Evolutionary conservation across 805 yeast genomes (phyloP).

Genomic region (Phaffomyces opuntiae): DNA sequence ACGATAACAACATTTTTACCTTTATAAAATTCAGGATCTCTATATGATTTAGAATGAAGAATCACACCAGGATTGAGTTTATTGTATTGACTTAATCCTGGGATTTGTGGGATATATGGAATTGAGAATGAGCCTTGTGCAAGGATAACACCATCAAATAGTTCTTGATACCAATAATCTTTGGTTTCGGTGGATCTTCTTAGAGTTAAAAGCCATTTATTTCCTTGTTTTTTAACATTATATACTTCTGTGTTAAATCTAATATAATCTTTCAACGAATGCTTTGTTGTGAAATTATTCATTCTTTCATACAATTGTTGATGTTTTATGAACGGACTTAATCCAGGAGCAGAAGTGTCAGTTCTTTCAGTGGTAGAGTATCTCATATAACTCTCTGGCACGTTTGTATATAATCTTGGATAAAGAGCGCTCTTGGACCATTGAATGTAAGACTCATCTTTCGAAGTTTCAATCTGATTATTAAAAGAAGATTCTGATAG

Average conservation of each 20-base stretch:
- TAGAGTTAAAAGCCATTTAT: conserved; percentile 33
- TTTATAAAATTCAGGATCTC: conserved; percentile 32
- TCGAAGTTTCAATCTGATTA: conserved; percentile 12
- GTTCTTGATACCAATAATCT: conserved; percentile 38
- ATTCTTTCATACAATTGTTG: conserved; percentile 28
- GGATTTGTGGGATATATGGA: conserved; percentile 46
- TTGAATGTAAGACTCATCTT: conserved; percentile 26
- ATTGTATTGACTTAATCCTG: conserved; percentile 40
- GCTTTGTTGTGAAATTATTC: conserved; percentile 21
- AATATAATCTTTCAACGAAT: conserved; percentile 27
- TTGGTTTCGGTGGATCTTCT: conserved; percentile 11
- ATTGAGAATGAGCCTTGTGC: conserved; percentile 54
- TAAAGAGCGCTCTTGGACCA: conserved; percentile 32
- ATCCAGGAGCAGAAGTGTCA: conserved; percentile 11
- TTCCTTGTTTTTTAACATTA: conserved; percentile 23
- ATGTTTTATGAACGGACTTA: conserved; percentile 33
- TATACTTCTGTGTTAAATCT: conserved; percentile 36
- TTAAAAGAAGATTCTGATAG: conserved; percentile 16
- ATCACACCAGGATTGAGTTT: conserved; percentile 36
- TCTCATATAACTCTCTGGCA: conserved; percentile 22
- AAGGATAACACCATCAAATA: conserved; percentile 49
- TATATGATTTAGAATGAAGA: conserved; percentile 45
- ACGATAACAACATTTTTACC: conserved; percentile 36
- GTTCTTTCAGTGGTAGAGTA: conserved; percentile 28
- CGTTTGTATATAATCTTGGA: conserved; percentile 31